These are phyloP conservation scores for Ophiostoma himal-ulmi DNA, from an alignment of 2,329 filamentous ascomycete species.

Conservation along the genomic window DNA sequence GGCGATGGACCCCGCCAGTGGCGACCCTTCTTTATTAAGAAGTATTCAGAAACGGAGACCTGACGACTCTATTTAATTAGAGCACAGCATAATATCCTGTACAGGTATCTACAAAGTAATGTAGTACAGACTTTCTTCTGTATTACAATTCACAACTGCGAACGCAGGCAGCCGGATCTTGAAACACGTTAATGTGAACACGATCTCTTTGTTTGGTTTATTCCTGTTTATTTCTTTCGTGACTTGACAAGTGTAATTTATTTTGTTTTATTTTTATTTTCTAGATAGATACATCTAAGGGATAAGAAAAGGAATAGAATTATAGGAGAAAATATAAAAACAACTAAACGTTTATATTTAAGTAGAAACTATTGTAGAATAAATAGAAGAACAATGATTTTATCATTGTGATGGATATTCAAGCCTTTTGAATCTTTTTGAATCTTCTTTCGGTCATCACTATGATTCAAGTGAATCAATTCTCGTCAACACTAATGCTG, in stretches of 20 bases:
- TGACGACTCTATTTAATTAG: neutral
- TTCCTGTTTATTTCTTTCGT: neutral
- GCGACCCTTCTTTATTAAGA: neutral
- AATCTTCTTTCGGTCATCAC: neutral
- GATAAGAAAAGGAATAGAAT: no score
- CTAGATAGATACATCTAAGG: no score
- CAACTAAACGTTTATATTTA: no score
- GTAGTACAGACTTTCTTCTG: neutral
- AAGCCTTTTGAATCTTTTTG: no score
- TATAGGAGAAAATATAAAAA: no score
- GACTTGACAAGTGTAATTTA: no score
- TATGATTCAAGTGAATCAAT: neutral
- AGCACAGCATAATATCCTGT: neutral
- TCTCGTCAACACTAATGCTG: neutral
- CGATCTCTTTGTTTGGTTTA: neutral
- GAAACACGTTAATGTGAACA: neutral
- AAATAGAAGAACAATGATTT: no score
- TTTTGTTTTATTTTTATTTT: no score
- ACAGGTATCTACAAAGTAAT: neutral
- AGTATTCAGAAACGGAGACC: neutral
- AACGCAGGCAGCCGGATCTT: constrained; percentile 3
- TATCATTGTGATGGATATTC: no score
- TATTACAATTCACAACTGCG: neutral
- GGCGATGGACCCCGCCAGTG: neutral
- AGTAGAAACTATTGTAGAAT: no score